Percentiles rank a stretch among this genome's conserved stretches.
These are phyloP conservation scores for Leishmania turanica DNA, from an alignment of 208 protist species.

Conservation along the genomic window DNA sequence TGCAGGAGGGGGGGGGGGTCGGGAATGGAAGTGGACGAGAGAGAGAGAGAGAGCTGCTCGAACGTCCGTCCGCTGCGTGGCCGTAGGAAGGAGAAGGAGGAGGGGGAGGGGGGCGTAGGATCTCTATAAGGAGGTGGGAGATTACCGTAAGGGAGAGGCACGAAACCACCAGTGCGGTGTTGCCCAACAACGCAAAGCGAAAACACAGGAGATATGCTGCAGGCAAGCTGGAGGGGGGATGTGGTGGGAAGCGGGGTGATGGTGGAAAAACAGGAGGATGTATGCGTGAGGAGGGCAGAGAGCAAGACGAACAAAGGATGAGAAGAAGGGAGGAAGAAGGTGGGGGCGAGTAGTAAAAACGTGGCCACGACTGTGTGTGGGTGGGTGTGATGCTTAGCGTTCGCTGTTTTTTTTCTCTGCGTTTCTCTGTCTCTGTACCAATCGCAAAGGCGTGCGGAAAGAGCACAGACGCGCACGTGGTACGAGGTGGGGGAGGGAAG, in stretches of 20 bases:
- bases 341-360: not conserved
- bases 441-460: not conserved
- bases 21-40: not conserved
- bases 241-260: not conserved
- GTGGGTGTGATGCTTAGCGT: not conserved
- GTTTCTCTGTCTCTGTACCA: not conserved
- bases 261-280: not conserved
- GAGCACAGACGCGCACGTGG: not conserved
- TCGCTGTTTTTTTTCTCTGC: not conserved
- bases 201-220: not conserved
- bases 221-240: not conserved
- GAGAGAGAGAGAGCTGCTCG: not conserved
- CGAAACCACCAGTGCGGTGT: not conserved
- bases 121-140: not conserved
- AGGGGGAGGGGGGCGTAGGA: not conserved
- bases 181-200: not conserved
- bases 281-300: not conserved
- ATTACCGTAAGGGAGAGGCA: not conserved
- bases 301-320: not conserved
- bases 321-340: not conserved
- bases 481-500: not conserved
- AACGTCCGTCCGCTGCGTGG: not conserved
- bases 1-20: not conserved
- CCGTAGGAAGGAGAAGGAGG: not conserved
- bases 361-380: not conserved